Base-by-base conservation (phyloP, 495 filamentous ascomycete species). In the Aspergillus baeticus region DNA sequence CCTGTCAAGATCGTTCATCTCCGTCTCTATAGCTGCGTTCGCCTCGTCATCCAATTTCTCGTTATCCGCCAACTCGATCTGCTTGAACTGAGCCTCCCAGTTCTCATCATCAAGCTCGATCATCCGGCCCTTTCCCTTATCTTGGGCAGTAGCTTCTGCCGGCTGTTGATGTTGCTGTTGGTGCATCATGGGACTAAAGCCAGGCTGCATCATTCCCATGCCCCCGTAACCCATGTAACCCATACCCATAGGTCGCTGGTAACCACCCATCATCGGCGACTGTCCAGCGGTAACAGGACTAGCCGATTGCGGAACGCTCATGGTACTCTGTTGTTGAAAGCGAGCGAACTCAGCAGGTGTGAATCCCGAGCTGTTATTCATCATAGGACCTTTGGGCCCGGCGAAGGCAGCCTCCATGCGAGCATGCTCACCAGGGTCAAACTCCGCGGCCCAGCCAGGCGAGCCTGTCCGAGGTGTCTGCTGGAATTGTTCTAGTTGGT, bases 31-130 rank as follows among this genome's bases (percentile, higher is more conserved):
- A 14, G 87, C 90, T 54, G 77, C 78, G 47, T 87, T 85, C 54
- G 87, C 87, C 69, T 87, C 80, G 21, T 84, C 83, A 64, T 95
- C 90, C 58, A 82, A 60, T 22, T 76, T 72, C 62, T 82, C 72
- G 44, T 82, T 77, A 18, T 84, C 86, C 45, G 86, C 81, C 39
- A 87, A 76, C 73, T 94, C 91, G 69, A 98, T 85, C 74, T 93
- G 83, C 41, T 87, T 86, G 66, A 99, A 99, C 66, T 98, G 92
- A 57, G 88, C 87, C 73, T 98, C 94, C 94, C 95, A 99, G 55
- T 94, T 87, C 62, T 86, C 80, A 56, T 98, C 92, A 64, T 96
- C 90, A 22, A 98, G 81, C 75, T 98, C 95, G 4, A 96, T 84
- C 75, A 98, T 87, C 61, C 91, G 85, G 4, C 82, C 88, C 70